phyloP scores from a whole-genome alignment of 2,329 filamentous ascomycete genomes.

The Myriosclerotinia scirpicola region DNA sequence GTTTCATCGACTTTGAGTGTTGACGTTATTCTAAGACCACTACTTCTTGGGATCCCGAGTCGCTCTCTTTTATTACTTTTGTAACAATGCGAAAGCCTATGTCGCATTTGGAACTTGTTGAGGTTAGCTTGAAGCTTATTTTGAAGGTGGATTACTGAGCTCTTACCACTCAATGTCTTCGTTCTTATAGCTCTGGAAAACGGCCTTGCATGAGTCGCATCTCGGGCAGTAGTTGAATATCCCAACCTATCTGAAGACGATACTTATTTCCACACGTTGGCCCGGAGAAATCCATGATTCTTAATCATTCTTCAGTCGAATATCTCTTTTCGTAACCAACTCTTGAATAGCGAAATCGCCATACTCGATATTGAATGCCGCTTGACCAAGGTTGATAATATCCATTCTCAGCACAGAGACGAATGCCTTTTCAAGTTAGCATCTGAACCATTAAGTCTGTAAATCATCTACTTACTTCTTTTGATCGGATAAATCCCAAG shows the following conservation, averaged over 20 bases:
- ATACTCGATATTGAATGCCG: conserved; percentile 33
- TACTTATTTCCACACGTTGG: conserved; percentile 40
- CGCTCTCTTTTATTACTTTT: neutral
- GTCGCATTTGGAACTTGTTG: neutral
- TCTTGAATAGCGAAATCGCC: conserved; percentile 39
- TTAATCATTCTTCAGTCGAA: conserved; percentile 36
- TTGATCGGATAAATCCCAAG: conserved; percentile 38
- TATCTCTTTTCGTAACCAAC: conserved; percentile 27
- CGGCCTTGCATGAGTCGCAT: neutral
- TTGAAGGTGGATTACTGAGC: neutral
- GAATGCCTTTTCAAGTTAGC: conserved; percentile 28
- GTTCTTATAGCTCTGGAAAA: neutral
- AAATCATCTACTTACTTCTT: conserved; percentile 26
- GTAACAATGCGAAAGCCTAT: neutral
- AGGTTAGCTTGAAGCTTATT: neutral
- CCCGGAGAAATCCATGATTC: conserved; percentile 37
- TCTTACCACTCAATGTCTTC: neutral
- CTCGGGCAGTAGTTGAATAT: neutral
- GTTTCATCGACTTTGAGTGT: neutral
- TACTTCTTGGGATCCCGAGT: neutral
- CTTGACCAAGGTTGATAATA: conserved; percentile 30
- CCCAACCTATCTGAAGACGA: conserved; percentile 31
- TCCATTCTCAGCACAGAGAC: conserved; percentile 36
- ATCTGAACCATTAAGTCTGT: neutral
- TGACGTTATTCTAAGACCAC: neutral